These are phyloP conservation scores for Oenanthe sinensis DNA, from an alignment of 129 eudicot genomes.

Conservation along the genomic window DNA sequence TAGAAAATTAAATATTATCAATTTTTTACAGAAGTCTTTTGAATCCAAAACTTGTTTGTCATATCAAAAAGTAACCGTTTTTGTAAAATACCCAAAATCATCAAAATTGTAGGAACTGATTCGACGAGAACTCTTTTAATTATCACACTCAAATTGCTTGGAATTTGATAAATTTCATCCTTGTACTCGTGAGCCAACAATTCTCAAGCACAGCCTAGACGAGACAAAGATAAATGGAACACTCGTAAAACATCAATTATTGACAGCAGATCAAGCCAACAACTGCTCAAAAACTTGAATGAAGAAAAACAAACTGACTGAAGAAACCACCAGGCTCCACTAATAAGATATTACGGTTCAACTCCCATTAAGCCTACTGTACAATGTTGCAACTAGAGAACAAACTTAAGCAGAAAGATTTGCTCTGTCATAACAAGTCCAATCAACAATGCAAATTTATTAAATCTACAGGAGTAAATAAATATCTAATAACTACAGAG, in stretches of 20 bases:
- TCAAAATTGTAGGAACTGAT: too few species aligned
- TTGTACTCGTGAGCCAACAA: too few species aligned
- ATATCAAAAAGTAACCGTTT: too few species aligned
- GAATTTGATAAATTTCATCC: too few species aligned
- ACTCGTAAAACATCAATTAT: not conserved
- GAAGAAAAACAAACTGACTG: not conserved
- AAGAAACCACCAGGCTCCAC: not conserved
- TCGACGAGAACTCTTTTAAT: too few species aligned
- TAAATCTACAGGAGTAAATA: not conserved
- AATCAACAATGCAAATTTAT: not conserved
- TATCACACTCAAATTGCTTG: too few species aligned
- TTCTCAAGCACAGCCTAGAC: not conserved
- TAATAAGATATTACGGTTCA: conserved; percentile 2
- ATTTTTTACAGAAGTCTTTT: too few species aligned
- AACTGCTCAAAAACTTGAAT: not conserved
- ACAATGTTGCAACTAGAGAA: conserved; percentile 8
- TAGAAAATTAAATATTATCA: too few species aligned
- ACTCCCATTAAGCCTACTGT: not conserved
- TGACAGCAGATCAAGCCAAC: not conserved
- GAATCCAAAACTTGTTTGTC: too few species aligned
- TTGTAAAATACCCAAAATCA: too few species aligned
- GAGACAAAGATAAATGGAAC: not conserved
- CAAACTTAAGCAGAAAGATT: conserved; percentile 7
- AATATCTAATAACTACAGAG: conserved; percentile 3
- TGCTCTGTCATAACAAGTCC: not conserved